These are phyloP conservation scores for Borealophlyctis nickersoniae DNA, from an alignment of 192 early-diverging fungal species.

Conservation along the genomic window DNA sequence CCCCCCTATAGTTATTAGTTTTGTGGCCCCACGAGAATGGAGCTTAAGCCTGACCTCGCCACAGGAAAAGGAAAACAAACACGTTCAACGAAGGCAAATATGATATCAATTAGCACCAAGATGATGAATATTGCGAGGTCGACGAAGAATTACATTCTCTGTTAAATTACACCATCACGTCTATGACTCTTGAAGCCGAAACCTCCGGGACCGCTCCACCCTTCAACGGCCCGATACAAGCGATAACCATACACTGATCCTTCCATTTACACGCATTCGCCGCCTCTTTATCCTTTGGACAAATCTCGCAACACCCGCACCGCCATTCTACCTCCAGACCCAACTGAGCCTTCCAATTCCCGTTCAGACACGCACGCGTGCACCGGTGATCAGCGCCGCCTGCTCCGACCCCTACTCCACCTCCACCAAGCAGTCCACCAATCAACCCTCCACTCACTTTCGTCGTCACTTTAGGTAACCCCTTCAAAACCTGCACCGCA, in stretches of 20 bases:
- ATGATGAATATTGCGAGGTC: too few relatives aligned
- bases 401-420: too few relatives aligned
- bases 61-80: too few relatives aligned
- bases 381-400: neutral
- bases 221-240: neutral
- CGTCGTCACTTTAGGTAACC: neutral
- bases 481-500: neutral
- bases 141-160: too few relatives aligned
- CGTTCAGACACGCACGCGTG: neutral
- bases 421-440: neutral
- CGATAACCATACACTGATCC: neutral
- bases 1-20: too few relatives aligned
- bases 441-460: neutral
- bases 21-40: too few relatives aligned
- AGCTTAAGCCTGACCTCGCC: too few relatives aligned
- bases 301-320: slow-evolving; percentile 1
- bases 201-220: neutral
- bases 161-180: too few relatives aligned
- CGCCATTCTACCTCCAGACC: neutral
- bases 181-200: neutral
- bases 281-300: neutral
- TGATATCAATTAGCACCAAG: too few relatives aligned
- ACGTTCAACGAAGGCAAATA: too few relatives aligned
- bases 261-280: neutral
- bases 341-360: neutral